Evolutionary conservation across 306 rosid genomes (phyloP).

Genomic region (Cucumis cinereus): DNA sequence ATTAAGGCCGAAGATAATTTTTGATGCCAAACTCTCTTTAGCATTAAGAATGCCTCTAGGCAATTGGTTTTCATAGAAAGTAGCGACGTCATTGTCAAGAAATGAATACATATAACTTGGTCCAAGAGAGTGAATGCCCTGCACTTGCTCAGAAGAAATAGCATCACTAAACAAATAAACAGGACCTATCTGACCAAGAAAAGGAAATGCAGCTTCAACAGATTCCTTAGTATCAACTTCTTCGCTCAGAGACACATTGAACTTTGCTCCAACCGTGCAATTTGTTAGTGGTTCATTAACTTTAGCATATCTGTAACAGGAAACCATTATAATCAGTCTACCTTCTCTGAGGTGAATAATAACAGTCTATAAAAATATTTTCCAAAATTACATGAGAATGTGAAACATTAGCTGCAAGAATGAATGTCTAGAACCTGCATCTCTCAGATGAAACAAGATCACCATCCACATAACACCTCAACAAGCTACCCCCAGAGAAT

Average conservation of each 20-base stretch:
- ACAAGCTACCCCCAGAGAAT: constrained; percentile 90
- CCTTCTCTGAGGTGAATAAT: constrained; percentile 1
- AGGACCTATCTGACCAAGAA: constrained; percentile 92
- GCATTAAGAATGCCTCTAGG: constrained; percentile 76
- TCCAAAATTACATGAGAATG: background rate
- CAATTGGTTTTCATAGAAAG: constrained; percentile 47
- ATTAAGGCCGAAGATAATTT: constrained; percentile 79
- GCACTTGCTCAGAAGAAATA: constrained; percentile 82
- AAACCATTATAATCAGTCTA: constrained; percentile 17
- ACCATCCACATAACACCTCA: constrained; percentile 84
- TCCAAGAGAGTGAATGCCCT: constrained; percentile 78
- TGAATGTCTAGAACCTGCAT: constrained; percentile 62
- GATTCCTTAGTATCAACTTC: constrained; percentile 47
- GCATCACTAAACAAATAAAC: constrained; percentile 75
- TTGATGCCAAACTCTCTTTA: constrained; percentile 82
- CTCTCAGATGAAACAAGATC: constrained; percentile 84
- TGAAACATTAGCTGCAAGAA: constrained; percentile 5
- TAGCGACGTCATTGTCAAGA: constrained; percentile 75
- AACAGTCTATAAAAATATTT: background rate
- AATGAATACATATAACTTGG: constrained; percentile 96
- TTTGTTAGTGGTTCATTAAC: constrained; percentile 62
- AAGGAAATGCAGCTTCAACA: constrained; percentile 57
- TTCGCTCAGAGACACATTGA: constrained; percentile 44
- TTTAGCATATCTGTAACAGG: constrained; percentile 72
- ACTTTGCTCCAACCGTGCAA: constrained; percentile 74